These are phyloP conservation scores for Aschersonia sp. DNA, from an alignment of 2,329 filamentous ascomycete genomes.

Conservation along the genomic window DNA sequence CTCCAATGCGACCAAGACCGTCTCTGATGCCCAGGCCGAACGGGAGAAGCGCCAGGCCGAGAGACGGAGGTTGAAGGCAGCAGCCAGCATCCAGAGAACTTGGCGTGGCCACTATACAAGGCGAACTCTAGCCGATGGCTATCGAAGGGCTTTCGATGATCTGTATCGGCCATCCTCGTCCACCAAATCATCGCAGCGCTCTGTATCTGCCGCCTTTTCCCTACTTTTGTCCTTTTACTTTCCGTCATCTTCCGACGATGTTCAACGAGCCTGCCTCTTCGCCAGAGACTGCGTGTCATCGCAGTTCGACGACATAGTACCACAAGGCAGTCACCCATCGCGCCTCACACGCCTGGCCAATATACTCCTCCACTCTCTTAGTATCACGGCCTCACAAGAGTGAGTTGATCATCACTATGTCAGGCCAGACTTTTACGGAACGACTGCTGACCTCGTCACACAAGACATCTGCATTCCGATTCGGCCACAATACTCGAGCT, in stretches of 20 bases:
- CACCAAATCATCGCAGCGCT: constrained; percentile 10
- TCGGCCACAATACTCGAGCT: constrained; percentile 19
- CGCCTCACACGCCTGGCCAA: constrained; percentile 20
- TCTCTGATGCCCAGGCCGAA: constrained; percentile 79
- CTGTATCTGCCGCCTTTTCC: constrained; percentile 11
- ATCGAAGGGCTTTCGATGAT: constrained; percentile 49
- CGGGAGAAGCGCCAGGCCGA: constrained; percentile 69
- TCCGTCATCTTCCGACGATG: constrained; percentile 31
- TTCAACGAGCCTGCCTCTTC: constrained; percentile 30
- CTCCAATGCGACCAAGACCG: constrained; percentile 57
- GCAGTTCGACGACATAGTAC: constrained; percentile 20
- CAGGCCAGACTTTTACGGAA: not conserved
- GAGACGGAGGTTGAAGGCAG: constrained; percentile 60
- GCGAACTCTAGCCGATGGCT: constrained; percentile 37
- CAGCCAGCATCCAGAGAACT: constrained; percentile 57
- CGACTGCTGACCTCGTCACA: not conserved
- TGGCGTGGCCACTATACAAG: constrained; percentile 69
- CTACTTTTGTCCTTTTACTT: constrained; percentile 32
- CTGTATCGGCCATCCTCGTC: constrained; percentile 29
- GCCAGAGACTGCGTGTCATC: constrained; percentile 24
- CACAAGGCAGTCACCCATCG: constrained; percentile 12
- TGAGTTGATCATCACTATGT: constrained; percentile 7
- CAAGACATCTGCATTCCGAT: not conserved
- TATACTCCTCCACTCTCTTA: constrained; percentile 21
- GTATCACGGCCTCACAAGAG: constrained; percentile 9